phyloP scores from a whole-genome alignment of 352 stramenopile species.

The Pythium guiyangense region DNA sequence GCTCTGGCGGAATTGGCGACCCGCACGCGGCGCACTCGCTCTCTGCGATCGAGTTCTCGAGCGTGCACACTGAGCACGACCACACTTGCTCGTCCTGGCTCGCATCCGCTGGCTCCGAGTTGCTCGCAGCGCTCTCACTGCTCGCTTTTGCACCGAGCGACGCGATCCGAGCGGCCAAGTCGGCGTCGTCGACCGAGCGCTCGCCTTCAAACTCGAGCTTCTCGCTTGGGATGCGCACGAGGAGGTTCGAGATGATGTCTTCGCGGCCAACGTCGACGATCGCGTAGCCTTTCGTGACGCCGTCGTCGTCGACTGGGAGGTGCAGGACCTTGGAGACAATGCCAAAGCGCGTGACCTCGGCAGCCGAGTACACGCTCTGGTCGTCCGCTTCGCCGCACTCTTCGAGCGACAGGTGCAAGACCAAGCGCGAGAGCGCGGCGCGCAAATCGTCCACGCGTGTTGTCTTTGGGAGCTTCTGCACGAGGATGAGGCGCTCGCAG shows the following conservation, averaged over 20 bases:
- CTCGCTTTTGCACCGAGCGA: neutral
- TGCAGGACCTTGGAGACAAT: conserved; percentile 57
- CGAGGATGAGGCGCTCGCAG: conserved; percentile 44
- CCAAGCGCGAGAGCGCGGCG: conserved; percentile 41
- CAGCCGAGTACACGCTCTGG: conserved; percentile 66
- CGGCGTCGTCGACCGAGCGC: conserved; percentile 31
- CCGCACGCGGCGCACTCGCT: conserved; percentile 60
- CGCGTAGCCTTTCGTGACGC: conserved; percentile 49
- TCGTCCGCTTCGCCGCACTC: conserved; percentile 77
- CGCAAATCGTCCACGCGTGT: conserved; percentile 33
- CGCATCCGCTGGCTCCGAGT: neutral
- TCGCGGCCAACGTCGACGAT: conserved; percentile 63
- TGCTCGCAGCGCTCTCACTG: neutral
- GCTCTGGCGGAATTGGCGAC: conserved; percentile 46
- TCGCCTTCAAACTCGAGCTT: conserved; percentile 61
- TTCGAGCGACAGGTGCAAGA: conserved; percentile 62
- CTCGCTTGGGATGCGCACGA: conserved; percentile 39
- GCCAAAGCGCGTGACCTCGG: conserved; percentile 54
- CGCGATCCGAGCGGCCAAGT: conserved; percentile 33
- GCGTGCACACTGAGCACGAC: conserved; percentile 59
- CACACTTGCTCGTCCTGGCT: conserved; percentile 34
- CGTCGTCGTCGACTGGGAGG: conserved; percentile 42
- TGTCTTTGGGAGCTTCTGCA: conserved; percentile 70
- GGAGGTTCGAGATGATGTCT: conserved; percentile 53
- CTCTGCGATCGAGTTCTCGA: conserved; percentile 59